Conservation (phyloP, 2,329 filamentous ascomycete genomes). For the Whalleya microplaca region DNA sequence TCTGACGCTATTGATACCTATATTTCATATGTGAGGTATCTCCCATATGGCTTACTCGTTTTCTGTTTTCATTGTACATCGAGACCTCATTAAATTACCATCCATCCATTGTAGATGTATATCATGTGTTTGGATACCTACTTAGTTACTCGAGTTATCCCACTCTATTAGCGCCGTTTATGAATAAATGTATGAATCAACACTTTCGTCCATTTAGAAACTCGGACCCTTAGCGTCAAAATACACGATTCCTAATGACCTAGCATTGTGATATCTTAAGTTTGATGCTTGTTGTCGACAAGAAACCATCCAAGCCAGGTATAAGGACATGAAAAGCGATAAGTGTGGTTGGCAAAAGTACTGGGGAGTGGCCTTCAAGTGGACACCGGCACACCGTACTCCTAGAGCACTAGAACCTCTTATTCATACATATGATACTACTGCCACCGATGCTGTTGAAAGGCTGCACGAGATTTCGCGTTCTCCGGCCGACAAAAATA, state of each 20-base stretch:
- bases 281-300: background rate
- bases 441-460: conserved; percentile 69
- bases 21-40: too few relatives aligned
- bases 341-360: conserved; percentile 26
- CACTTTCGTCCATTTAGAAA: background rate
- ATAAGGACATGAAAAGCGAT: background rate
- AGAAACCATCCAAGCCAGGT: conserved; percentile 11
- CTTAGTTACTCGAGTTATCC: too few relatives aligned
- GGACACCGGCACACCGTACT: conserved; percentile 67
- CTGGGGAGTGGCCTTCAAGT: conserved; percentile 72
- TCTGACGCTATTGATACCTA: too few relatives aligned
- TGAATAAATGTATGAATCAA: background rate
- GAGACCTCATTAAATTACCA: background rate
- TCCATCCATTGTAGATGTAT: background rate
- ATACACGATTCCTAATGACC: background rate
- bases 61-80: background rate
- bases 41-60: background rate
- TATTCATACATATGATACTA: conserved; percentile 68
- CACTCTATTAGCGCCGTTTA: background rate
- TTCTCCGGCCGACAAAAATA: conserved; percentile 36
- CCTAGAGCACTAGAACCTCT: conserved; percentile 61
- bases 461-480: conserved; percentile 65
- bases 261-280: background rate
- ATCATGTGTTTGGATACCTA: too few relatives aligned
- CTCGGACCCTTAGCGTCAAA: background rate